These are phyloP conservation scores for Globisporangium radiosum DNA, from an alignment of 352 stramenopile species.

Conservation along the genomic window DNA sequence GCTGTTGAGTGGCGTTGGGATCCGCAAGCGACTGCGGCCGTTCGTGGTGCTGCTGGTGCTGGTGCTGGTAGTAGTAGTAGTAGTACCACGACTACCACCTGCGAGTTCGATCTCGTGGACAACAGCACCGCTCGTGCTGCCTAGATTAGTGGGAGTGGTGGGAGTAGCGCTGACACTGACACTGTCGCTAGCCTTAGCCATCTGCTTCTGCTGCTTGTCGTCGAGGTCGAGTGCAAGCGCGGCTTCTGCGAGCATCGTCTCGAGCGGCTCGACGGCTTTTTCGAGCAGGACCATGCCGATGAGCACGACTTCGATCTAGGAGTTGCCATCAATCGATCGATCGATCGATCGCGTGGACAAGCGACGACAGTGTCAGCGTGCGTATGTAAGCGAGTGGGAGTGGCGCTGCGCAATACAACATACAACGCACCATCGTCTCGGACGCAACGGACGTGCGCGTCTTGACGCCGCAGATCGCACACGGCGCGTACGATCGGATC, in stretches of 20 bases:
- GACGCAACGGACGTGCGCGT: conserved; percentile 64
- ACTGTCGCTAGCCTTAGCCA: not conserved
- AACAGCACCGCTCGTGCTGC: not conserved
- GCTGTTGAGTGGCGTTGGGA: conserved; percentile 30
- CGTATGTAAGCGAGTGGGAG: not conserved
- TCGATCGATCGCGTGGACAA: not conserved
- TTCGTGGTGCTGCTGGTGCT: no score
- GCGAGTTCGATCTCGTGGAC: conserved; percentile 38
- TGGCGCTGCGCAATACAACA: not conserved
- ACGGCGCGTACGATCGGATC: conserved; percentile 65
- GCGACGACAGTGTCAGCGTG: not conserved
- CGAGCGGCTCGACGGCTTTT: conserved; percentile 40
- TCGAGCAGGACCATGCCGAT: conserved; percentile 76
- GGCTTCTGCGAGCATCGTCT: conserved; percentile 41
- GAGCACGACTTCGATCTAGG: conserved; percentile 76
- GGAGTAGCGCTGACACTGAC: not conserved
- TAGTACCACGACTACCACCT: no score
- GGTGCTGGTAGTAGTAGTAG: no score
- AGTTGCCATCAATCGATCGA: not conserved
- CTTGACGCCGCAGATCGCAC: conserved; percentile 78
- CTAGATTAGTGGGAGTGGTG: not conserved
- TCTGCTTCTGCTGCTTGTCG: conserved; percentile 16
- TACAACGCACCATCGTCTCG: conserved; percentile 63
- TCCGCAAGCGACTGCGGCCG: conserved; percentile 28
- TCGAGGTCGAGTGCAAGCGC: conserved; percentile 33